Base-by-base conservation (phyloP, 176 grass and related monocot genomes). In the Guadua angustifolia region DNA sequence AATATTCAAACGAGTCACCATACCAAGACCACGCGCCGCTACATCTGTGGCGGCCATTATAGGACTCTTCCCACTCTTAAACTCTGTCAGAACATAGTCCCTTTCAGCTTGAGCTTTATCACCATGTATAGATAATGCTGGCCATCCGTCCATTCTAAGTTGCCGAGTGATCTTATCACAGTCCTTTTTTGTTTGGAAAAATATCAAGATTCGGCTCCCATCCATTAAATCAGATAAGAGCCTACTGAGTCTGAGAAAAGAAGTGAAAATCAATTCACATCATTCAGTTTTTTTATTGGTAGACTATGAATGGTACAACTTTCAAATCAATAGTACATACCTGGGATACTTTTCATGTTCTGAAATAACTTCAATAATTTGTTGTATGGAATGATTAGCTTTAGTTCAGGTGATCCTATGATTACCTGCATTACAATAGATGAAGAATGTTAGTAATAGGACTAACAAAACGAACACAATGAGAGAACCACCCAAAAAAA, bases 41-140 rank as follows among this genome's bases (percentile, higher is more conserved):
- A 99, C 93, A 89, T 99, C 96, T 62, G 96, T 99, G 40, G 96
- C 93, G 81, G 93, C 90, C 93, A 99, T 99, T 89, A 99, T 94
- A 56, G 91, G 91, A 83, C 93, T 95, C 61, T 88, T 95, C 72
- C 96, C 96, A 80, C 87, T 99, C 78, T 92, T 99, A 87, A 99
- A 99, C 81, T 94, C 89, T 83, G 87, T 59, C 10, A 99, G 73
- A 92, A 99, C 96, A 94, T 91, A 94, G 79, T 99, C 96, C 85
- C 96, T 94, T 88, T 99, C 93, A 57, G 91, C 66, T 81, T 99
- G 96, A 70, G 88, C 89, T n/a, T n/a, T n/a, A n/a, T n/a, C n/a
- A n/a, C n/a, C n/a, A n/a, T n/a, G n/a, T n/a, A n/a, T n/a, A n/a
- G n/a, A n/a, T n/a, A n/a, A n/a, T n/a, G n/a, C n/a, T n/a, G n/a